These are phyloP conservation scores for Apium graveolens DNA, from an alignment of 129 eudicot genomes.

Conservation along the genomic window DNA sequence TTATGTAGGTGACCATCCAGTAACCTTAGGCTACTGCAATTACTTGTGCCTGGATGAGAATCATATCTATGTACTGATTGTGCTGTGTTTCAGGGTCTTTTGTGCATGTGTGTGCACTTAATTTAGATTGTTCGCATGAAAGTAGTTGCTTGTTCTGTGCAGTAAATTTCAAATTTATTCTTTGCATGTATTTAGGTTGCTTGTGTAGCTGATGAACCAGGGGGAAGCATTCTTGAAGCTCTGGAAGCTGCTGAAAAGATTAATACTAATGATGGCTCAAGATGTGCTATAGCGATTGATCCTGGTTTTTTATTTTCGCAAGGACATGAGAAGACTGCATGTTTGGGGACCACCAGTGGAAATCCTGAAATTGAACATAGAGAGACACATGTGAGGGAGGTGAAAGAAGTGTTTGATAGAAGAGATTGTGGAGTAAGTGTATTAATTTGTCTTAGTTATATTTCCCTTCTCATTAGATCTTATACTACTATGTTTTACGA, in stretches of 20 bases:
- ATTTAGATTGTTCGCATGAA: neutral
- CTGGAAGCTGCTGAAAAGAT: neutral
- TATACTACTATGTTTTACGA: neutral
- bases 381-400: slow-evolving; percentile 2
- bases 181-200: slow-evolving; percentile 4
- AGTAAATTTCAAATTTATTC: neutral
- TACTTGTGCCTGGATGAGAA: neutral
- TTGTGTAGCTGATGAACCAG: neutral
- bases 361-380: neutral
- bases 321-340: neutral
- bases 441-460: neutral
- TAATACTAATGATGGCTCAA: neutral
- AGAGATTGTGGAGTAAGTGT: neutral
- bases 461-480: neutral
- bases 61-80: neutral
- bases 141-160: neutral
- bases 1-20: neutral
- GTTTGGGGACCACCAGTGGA: neutral
- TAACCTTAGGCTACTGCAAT: neutral
- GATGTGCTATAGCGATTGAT: slow-evolving; percentile 3
- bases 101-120: neutral
- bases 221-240: neutral
- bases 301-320: neutral
- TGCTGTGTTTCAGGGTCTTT: neutral
- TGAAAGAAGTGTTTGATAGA: neutral